A percentile compares a stretch with the other conserved stretches of the same genome.
These are phyloP conservation scores for Miamiensis avidus DNA, from an alignment of 169 alveolate species.

Conservation along the genomic window DNA sequence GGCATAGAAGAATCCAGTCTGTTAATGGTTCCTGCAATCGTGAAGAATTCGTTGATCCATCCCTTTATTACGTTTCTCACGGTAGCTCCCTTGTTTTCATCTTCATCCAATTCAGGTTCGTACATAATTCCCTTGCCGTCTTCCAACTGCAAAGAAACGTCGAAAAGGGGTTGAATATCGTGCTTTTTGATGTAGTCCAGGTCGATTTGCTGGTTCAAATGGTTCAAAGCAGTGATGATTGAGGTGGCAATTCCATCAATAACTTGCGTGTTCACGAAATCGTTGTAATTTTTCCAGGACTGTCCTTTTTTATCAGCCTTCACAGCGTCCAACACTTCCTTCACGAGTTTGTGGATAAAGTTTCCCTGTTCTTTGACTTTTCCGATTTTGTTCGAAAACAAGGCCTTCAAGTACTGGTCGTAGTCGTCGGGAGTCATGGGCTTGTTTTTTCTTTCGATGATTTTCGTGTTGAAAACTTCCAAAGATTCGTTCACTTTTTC, in stretches of 20 bases:
- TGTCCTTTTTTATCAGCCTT: conserved; percentile 85
- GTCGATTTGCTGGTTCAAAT: conserved; percentile 84
- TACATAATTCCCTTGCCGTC: conserved; percentile 70
- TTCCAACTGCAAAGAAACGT: conserved; percentile 84
- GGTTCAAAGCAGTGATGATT: conserved; percentile 76
- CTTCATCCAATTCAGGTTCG: conserved; percentile 86
- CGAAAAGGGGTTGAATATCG: conserved; percentile 89
- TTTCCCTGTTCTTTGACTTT: conserved; percentile 84
- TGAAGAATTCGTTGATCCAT: conserved; percentile 87
- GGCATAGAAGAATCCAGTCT: conserved; percentile 84
- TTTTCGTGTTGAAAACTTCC: conserved; percentile 29
- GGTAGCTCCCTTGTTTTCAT: conserved; percentile 61
- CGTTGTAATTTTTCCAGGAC: conserved; percentile 89
- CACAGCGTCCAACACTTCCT: conserved; percentile 90
- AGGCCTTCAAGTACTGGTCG: conserved; percentile 76
- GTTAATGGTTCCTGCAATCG: conserved; percentile 78
- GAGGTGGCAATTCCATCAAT: conserved; percentile 90
- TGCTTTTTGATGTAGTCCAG: conserved; percentile 78
- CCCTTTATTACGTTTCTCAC: conserved; percentile 83
- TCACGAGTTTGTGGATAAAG: conserved; percentile 86
- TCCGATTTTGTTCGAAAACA: conserved; percentile 59
- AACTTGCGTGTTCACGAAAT: conserved; percentile 84
- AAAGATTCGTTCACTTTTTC: conserved; percentile 55
- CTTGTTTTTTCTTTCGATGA: conserved; percentile 82
- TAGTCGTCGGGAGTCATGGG: conserved; percentile 87